phyloP scores from a whole-genome alignment of 352 stramenopile species.

The Hyphochytrium catenoides region DNA sequence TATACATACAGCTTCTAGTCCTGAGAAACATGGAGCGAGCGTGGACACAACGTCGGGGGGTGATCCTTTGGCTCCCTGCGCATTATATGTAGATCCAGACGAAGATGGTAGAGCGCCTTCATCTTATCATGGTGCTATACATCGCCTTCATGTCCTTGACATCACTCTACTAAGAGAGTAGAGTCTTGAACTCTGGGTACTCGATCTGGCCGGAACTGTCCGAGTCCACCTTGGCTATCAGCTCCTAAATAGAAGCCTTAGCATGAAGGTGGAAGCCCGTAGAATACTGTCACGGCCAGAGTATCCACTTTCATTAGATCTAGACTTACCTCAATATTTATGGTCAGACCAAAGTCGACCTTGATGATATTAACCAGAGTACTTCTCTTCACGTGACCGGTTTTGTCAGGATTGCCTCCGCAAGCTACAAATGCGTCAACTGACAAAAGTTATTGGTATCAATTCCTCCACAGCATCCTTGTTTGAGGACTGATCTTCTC shows the following conservation, averaged over 20 bases:
- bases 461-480: too few species aligned
- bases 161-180: too few species aligned
- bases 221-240: constrained; percentile 89
- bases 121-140: too few species aligned
- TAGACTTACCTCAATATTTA: constrained; percentile 69
- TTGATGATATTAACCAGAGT: constrained; percentile 86
- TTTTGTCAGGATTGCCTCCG: constrained; percentile 74
- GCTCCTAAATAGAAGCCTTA: constrained; percentile 22
- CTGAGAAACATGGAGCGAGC: too few species aligned
- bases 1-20: too few species aligned
- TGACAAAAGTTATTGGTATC: too few species aligned
- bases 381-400: constrained; percentile 65
- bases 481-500: too few species aligned
- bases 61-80: too few species aligned
- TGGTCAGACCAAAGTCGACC: constrained; percentile 79
- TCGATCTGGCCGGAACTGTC: constrained; percentile 83
- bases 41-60: too few species aligned
- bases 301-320: neutral
- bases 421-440: constrained; percentile 90
- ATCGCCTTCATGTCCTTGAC: too few species aligned
- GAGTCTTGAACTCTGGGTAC: constrained; percentile 91
- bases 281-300: neutral
- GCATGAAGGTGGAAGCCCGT: neutral
- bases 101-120: too few species aligned
- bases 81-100: too few species aligned